Conservation (phyloP, 2,329 filamentous ascomycete genomes). For the Colletotrichum euphorbiae region DNA sequence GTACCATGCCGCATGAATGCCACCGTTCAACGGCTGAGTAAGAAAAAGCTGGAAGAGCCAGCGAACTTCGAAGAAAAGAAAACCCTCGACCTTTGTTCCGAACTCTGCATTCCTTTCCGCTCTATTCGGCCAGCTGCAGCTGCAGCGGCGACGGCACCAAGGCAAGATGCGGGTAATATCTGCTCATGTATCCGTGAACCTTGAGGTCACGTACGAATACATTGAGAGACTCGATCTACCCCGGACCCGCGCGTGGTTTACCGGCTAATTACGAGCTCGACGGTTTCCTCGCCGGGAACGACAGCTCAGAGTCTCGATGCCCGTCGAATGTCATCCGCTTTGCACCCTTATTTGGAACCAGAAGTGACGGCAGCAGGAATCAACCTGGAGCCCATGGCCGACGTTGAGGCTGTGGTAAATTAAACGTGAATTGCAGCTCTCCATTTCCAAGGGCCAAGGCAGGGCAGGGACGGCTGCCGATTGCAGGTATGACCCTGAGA, state of each 20-base stretch:
- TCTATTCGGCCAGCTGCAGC: not conserved
- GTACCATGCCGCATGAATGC: no score
- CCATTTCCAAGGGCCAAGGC: not conserved
- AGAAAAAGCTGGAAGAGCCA: not conserved
- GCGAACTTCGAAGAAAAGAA: constrained; percentile 7
- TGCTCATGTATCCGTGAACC: not conserved
- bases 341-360: not conserved
- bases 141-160: not conserved
- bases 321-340: not conserved
- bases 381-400: not conserved
- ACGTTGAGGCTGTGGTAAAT: constrained; percentile 5
- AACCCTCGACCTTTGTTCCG: not conserved
- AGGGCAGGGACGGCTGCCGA: not conserved
- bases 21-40: not conserved
- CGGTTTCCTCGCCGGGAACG: not conserved
- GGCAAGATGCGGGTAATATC: not conserved
- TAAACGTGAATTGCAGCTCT: not conserved
- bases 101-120: not conserved
- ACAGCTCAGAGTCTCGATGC: not conserved
- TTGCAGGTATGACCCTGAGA: constrained; percentile 5
- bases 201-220: not conserved
- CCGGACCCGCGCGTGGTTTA: constrained; percentile 10
- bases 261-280: not conserved
- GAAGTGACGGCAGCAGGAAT: not conserved
- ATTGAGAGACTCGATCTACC: constrained; percentile 5